These are phyloP conservation scores for Naumovozyma dairenensis DNA, from an alignment of 805 yeast genomes.

Conservation along the genomic window DNA sequence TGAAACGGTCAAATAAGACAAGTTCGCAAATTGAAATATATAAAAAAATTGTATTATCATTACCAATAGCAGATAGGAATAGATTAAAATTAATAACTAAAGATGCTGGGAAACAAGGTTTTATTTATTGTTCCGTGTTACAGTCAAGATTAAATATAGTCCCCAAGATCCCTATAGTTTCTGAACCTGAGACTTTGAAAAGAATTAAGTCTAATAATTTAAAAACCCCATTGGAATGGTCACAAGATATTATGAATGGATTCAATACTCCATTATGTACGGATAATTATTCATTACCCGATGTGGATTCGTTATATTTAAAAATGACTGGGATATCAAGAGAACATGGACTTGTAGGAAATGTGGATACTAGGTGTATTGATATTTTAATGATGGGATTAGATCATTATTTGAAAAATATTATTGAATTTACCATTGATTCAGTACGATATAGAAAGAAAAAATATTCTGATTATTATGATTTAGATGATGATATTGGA, in stretches of 20 bases:
- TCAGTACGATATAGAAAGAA: slow-evolving; percentile 52
- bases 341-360: slow-evolving; percentile 82
- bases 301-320: slow-evolving; percentile 52
- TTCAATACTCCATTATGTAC: slow-evolving; percentile 71
- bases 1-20: slow-evolving; percentile 34
- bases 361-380: slow-evolving; percentile 65
- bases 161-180: slow-evolving; percentile 74
- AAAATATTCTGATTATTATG: slow-evolving; percentile 32
- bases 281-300: slow-evolving; percentile 77
- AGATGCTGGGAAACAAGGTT: slow-evolving; percentile 72
- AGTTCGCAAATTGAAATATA: slow-evolving; percentile 68
- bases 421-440: slow-evolving; percentile 68
- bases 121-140: slow-evolving; percentile 58
- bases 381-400: slow-evolving; percentile 73
- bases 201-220: slow-evolving; percentile 25
- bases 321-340: slow-evolving; percentile 75
- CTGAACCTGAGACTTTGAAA: slow-evolving; percentile 27
- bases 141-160: slow-evolving; percentile 48
- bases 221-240: slow-evolving; percentile 60
- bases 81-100: slow-evolving; percentile 74
- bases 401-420: slow-evolving; percentile 65
- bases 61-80: slow-evolving; percentile 76
- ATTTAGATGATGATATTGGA: slow-evolving; percentile 26
- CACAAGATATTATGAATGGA: slow-evolving; percentile 84
- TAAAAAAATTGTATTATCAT: slow-evolving; percentile 76